Evolutionary conservation across 2,329 filamentous ascomycete species (phyloP).

Genomic region (Nothophaeocryptopus gaeumannii): DNA sequence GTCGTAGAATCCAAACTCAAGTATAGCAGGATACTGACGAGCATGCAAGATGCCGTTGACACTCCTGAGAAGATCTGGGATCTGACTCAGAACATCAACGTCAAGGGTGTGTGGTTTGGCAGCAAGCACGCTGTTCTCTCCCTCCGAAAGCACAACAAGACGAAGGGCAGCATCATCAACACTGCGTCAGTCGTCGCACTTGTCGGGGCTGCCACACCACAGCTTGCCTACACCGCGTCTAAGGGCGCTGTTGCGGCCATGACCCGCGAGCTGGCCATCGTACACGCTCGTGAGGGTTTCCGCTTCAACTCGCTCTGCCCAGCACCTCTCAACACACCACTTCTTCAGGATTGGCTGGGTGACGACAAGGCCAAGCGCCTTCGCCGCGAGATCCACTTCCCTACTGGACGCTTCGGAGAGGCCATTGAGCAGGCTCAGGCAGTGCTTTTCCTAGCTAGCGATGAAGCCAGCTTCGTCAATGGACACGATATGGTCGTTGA

Average conservation of each 20-base stretch:
- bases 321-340: constrained; percentile 84
- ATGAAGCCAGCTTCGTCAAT: constrained; percentile 87
- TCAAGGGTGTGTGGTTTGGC: constrained; percentile 97
- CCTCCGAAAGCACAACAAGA: constrained; percentile 77
- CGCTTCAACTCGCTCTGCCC: constrained; percentile 90
- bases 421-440: constrained; percentile 91
- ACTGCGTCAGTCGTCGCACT: constrained; percentile 86
- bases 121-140: constrained; percentile 86
- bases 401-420: constrained; percentile 82
- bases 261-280: constrained; percentile 86
- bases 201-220: constrained; percentile 81
- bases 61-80: constrained; percentile 93
- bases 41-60: constrained; percentile 58
- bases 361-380: constrained; percentile 78
- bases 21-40: constrained; percentile 1
- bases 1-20: constrained; percentile 1
- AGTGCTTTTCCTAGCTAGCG: constrained; percentile 80
- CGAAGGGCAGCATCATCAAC: constrained; percentile 80
- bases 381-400: constrained; percentile 86
- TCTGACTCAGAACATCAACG: constrained; percentile 88
- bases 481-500: constrained; percentile 92
- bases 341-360: constrained; percentile 90
- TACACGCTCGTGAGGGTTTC: constrained; percentile 84
- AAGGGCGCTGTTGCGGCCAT: constrained; percentile 85
- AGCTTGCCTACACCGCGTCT: constrained; percentile 88